These are phyloP conservation scores for Yamagishiella unicocca DNA, from an alignment of 139 green algal species.

Conservation along the genomic window DNA sequence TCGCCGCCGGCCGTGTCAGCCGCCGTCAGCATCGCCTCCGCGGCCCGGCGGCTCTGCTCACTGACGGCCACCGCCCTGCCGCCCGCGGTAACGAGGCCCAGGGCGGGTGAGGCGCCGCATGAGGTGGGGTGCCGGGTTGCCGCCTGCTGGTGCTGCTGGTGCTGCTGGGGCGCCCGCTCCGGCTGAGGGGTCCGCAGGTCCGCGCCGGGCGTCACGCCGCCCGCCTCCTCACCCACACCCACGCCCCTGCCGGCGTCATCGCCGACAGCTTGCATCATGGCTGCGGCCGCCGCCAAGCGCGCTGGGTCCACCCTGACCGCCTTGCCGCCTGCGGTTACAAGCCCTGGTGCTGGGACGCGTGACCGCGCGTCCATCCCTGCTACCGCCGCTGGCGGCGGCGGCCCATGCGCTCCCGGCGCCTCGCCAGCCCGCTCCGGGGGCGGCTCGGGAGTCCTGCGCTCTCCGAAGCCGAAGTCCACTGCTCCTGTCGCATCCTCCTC, in stretches of 20 bases:
- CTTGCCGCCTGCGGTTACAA: not conserved
- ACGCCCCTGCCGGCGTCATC: no score
- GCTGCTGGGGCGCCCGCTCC: not conserved
- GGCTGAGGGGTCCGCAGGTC: no score
- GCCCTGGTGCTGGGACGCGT: not conserved
- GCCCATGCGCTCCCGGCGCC: no score
- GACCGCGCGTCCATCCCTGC: not conserved
- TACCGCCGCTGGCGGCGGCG: no score
- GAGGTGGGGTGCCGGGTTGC: not conserved
- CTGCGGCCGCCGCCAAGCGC: not conserved
- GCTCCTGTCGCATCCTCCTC: not conserved
- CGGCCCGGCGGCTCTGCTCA: not conserved
- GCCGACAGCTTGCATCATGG: not conserved
- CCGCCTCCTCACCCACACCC: no score
- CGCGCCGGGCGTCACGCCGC: no score
- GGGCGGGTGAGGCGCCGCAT: not conserved
- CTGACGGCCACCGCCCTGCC: not conserved
- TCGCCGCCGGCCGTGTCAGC: not conserved
- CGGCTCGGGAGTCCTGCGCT: no score
- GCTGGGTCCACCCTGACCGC: not conserved
- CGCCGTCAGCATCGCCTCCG: not conserved
- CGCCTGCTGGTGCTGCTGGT: conserved; percentile 4
- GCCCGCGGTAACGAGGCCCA: not conserved
- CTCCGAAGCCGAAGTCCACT: no score
- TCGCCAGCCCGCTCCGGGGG: no score